Evolutionary conservation across 2,329 filamentous ascomycete genomes (phyloP), one percentile per base, ranked within the genome.

Genomic region (Fusarium poae): DNA sequence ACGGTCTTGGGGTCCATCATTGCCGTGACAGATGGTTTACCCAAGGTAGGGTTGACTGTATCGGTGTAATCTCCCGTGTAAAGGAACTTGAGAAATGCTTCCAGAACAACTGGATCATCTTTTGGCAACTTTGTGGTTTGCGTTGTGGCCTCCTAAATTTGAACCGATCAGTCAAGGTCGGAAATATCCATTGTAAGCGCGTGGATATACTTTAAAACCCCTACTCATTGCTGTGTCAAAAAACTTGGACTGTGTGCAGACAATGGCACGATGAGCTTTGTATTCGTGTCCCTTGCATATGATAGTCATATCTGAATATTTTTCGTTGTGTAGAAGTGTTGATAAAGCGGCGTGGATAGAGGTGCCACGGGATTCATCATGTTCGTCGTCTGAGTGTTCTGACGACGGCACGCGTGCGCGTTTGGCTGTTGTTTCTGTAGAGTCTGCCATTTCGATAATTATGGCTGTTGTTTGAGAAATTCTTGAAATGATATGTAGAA

Each of bases 201-300:
- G 5, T 18, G 10, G 42, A 6, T 46, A 0, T 16, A 79, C 79
- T 46, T 68, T 68, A 49, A 79, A 78, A 0, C 55, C 44, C 4
- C 56, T 65, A 20, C 64, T 61, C 44, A 77, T 68, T 1, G 77
- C 76, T 10, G 48, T 68, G 15, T 75, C 72, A 20, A 72, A 71
- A 44, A 81, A 80, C 10, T 70, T 25, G 1, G 79, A 81, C 46
- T 79, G 77, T 0, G 75, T 45, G 59, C 77, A 81, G 18, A 81
- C 67, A 30, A 81, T 71, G 23, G 74, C 73, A 1, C 74, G 72
- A 35, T 81, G 79, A 3, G 75, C 73, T 5, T 73, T 73, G 62
- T 80, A 80, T 10, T 65, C 57, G 1, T 60, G 66, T 2, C 51
- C 72, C 2, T 63, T 62, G 48, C 78, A 81, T 10, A 23, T 55